Evolutionary conservation across 2,329 filamentous ascomycete genomes (phyloP), one percentile per base, ranked within the genome.

Genomic region (Cordyceps cicadae): DNA sequence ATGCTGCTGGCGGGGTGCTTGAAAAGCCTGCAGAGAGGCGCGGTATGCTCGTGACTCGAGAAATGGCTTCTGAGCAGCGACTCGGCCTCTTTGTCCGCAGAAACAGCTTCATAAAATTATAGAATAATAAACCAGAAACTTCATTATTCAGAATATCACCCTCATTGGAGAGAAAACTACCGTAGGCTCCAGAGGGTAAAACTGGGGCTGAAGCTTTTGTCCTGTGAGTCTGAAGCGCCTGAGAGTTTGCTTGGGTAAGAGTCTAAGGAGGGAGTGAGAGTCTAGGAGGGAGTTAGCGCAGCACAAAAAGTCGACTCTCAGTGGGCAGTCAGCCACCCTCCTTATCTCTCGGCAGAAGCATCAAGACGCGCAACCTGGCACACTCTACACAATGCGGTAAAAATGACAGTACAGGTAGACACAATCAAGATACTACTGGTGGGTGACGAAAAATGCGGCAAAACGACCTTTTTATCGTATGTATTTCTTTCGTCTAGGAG

Each of bases 401-500:
- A 52, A 24, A 62, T 53, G 54, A 37, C 15, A 21, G 81, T 82
- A 78, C 79, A 83, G 56, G 66, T 74, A 43, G 70, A 79, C 59
- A 74, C 74, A 54, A 74, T 84, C 66, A 81, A 75, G n/a, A 73
- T 86, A 15, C 69, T 86, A 32, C 70, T 86, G 21, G 72, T 86
- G n/a, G 83, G 84, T 37, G 83, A 86, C 70, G 77, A 80, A 62
- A 76, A 76, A 67, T 82, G 82, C 64, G 83, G 83, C 59, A 87
- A 86, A 70, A 83, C 82, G 24, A 83, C 79, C 0, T 85, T 86
- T 69, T 69, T 86, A 67, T 84, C 83, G 83, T 86, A 67, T 64
- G 83, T 78, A 66, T 59, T 52, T 24, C 21, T 39, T 24, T 52
- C 51, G n/a, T 45, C 56, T 59, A 51, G 54, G 45, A 37, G 26